Evolutionary conservation across 768 basidiomycete genomes (phyloP).

Genomic region (Tulasnella calospora): DNA sequence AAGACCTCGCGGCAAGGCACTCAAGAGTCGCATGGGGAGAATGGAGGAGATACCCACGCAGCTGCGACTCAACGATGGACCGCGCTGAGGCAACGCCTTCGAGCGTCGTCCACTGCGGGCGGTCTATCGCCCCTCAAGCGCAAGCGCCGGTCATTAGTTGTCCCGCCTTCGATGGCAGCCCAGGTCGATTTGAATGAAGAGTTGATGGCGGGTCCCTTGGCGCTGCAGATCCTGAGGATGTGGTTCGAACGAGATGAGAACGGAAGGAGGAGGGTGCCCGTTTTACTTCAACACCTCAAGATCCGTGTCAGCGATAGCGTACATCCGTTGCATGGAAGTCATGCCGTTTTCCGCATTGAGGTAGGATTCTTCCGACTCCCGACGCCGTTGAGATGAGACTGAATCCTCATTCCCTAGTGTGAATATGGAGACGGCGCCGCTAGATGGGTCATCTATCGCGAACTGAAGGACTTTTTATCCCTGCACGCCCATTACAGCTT

Average conservation of each 20-base stretch:
- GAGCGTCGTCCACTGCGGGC: background rate
- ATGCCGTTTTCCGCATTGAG: slow-evolving; percentile 83
- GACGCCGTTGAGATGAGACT: background rate
- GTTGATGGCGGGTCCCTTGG: slow-evolving; percentile 72
- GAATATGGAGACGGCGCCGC: slow-evolving; percentile 91
- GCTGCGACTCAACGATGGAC: background rate
- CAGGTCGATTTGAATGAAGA: slow-evolving; percentile 76
- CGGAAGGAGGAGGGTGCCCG: slow-evolving; percentile 70
- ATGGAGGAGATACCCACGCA: background rate
- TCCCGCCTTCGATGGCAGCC: slow-evolving; percentile 18
- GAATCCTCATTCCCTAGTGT: slow-evolving; percentile 42
- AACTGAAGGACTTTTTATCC: slow-evolving; percentile 85
- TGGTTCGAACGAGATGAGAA: slow-evolving; percentile 88
- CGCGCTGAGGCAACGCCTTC: background rate
- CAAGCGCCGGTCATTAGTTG: background rate
- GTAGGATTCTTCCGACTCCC: slow-evolving; percentile 18
- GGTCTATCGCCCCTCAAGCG: background rate
- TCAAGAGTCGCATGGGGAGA: slow-evolving; percentile 2
- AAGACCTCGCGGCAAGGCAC: background rate
- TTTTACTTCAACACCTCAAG: slow-evolving; percentile 72
- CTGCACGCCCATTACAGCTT: slow-evolving; percentile 85
- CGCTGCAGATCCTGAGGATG: slow-evolving; percentile 68
- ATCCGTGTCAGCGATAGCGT: slow-evolving; percentile 83
- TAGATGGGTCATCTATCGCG: slow-evolving; percentile 93
- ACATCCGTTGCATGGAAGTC: slow-evolving; percentile 68